These are phyloP conservation scores for Corymbia calophylla DNA, from an alignment of 441 rosid species.

Conservation along the genomic window DNA sequence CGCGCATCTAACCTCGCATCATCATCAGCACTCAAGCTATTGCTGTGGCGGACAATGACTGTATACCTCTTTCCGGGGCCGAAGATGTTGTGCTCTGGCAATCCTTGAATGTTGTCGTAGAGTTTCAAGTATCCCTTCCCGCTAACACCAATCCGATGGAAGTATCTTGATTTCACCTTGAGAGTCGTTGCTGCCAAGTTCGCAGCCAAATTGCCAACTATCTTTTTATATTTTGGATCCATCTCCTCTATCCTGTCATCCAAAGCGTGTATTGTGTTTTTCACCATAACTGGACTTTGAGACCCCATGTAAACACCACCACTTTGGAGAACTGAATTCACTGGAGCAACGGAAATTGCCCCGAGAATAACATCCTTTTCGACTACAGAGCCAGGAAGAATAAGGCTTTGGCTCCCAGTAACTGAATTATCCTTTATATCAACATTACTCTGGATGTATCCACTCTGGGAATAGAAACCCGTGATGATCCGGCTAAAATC, in stretches of 20 bases:
- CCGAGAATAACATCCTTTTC: slow-evolving; percentile 54
- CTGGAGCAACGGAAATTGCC: slow-evolving; percentile 63
- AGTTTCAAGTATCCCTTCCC: slow-evolving; percentile 47
- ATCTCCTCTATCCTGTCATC: slow-evolving; percentile 74
- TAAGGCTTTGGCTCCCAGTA: slow-evolving; percentile 57
- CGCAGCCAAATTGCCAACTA: slow-evolving; percentile 56
- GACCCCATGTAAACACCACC: slow-evolving; percentile 70
- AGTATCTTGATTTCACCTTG: slow-evolving; percentile 59
- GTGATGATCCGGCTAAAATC: slow-evolving; percentile 55
- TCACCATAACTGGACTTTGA: slow-evolving; percentile 48
- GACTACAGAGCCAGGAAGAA: slow-evolving; percentile 49
- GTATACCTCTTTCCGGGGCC: slow-evolving; percentile 42
- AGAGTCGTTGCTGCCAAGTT: slow-evolving; percentile 57
- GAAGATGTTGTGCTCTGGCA: slow-evolving; percentile 44
- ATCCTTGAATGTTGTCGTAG: slow-evolving; percentile 36
- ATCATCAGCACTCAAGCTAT: slow-evolving; percentile 64
- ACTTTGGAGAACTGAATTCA: slow-evolving; percentile 38
- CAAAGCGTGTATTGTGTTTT: slow-evolving; percentile 55
- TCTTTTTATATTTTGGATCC: slow-evolving; percentile 59
- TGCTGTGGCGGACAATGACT: slow-evolving; percentile 55
- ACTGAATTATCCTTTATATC: slow-evolving; percentile 55
- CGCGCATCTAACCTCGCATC: slow-evolving; percentile 72
- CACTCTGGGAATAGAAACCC: slow-evolving; percentile 33
- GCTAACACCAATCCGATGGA: slow-evolving; percentile 59
- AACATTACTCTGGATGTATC: slow-evolving; percentile 27